Evolutionary conservation across 352 stramenopile genomes (phyloP).

Genomic region (Globisporangium rhizosaccharum): DNA sequence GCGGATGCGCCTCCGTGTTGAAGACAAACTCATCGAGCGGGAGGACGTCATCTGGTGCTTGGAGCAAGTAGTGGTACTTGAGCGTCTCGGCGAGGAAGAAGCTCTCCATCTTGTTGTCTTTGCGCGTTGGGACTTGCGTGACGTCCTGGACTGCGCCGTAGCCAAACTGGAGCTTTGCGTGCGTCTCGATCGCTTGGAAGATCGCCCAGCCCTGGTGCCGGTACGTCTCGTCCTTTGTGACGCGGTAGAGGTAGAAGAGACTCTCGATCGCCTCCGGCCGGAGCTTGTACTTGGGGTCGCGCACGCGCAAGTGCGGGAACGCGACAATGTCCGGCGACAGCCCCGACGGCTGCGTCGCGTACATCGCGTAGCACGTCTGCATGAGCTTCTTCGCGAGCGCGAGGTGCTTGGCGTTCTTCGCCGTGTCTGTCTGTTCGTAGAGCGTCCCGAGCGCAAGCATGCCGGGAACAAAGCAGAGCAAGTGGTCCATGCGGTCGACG

Average conservation of each 20-base stretch:
- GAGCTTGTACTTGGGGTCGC: constrained; percentile 89
- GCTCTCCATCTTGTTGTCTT: constrained; percentile 97
- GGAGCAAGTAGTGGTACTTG: constrained; percentile 98
- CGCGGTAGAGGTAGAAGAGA: constrained; percentile 94
- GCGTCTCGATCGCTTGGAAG: constrained; percentile 90
- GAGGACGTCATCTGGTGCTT: constrained; percentile 69
- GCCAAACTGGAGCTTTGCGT: constrained; percentile 86
- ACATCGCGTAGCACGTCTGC: constrained; percentile 95
- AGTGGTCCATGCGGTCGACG: constrained; percentile 92
- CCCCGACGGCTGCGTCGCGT: constrained; percentile 87
- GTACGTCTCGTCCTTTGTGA: constrained; percentile 94
- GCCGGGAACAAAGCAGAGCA: constrained; percentile 95
- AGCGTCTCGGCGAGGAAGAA: constrained; percentile 99
- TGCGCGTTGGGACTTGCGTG: constrained; percentile 29
- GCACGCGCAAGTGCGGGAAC: constrained; percentile 69
- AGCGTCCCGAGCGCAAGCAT: constrained; percentile 92
- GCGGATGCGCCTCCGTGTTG: constrained; percentile 95
- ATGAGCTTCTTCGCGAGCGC: constrained; percentile 87
- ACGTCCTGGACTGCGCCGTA: constrained; percentile 79
- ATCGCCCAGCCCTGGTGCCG: constrained; percentile 95
- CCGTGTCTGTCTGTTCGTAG: constrained; percentile 41
- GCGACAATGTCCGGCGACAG: constrained; percentile 92
- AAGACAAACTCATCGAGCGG: constrained; percentile 94
- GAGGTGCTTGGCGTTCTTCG: constrained; percentile 80
- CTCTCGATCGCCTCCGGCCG: constrained; percentile 95